Evolutionary conservation across 2,329 filamentous ascomycete species (phyloP), one percentile per base, ranked within the genome.

Genomic region (Akanthomyces dipterigenus): DNA sequence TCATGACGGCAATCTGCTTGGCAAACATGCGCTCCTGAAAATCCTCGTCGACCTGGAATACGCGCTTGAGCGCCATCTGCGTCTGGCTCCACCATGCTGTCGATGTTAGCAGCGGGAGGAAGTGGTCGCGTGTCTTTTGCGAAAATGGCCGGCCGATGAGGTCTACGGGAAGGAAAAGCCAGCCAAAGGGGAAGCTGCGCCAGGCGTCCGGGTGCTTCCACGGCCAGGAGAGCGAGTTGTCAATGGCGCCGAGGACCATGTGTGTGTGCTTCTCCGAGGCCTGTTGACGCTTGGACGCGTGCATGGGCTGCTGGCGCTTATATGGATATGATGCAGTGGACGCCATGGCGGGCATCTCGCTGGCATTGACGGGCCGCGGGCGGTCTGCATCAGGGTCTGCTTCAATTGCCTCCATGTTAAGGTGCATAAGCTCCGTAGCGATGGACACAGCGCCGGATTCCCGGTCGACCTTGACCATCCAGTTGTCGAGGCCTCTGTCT

Each of bases 21-120:
- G 91, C 91, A 76, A 96, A 99, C 95, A 99, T 99, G 75, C 91
- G 89, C 77, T 99, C 95, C 72, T 98, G 91, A 74, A 99, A 99
- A 75, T 99, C 95, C 2, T 88, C 87, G 73, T 99, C 95, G 71
- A 96, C 86, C 66, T 91, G 88, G 72, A 99, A 99, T 50, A 97
- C 88, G 64, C 86, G 84, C 59, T 95, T 90, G 43, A 99, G 79
- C 24, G 91, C 90, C 63, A 91, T 79, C 69, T 96, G 92, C 4
- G 95, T 99, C 68, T 97, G 91, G 65, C 88, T 90, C 95, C 95
- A 99, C 95, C 95, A 99, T 57, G 90, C 85, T 28, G 93, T 96
- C 1, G 93, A 98, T 0, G 95, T 98, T 38, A 99, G 82, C 5
- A 99, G 80, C 4, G 95, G 93, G n/a, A 99, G 81, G 76, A 99